A percentile compares a stretch with the other conserved stretches of the same genome.
phyloP scores from a whole-genome alignment of 2,329 filamentous ascomycete species.

The Diaporthe longicolla region DNA sequence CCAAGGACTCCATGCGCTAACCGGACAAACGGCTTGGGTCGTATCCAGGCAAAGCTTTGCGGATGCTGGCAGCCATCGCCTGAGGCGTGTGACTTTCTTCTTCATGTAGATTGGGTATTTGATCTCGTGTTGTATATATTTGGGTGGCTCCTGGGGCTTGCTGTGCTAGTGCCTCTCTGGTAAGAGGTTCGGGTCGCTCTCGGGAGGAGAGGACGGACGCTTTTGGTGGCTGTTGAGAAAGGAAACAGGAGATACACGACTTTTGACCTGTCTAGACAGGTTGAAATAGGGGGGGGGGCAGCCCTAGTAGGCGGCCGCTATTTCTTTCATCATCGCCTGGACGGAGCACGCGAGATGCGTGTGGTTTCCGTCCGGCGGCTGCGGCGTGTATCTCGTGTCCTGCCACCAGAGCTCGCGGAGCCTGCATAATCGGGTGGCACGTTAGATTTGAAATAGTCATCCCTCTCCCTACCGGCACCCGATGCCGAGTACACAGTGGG shows the following conservation, averaged over 20 bases:
- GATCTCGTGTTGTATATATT: conserved; percentile 10
- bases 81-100: neutral
- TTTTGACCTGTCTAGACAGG: conserved; percentile 1
- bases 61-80: conserved; percentile 26
- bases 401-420: conserved; percentile 59
- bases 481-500: conserved; percentile 32
- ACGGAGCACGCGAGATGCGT: conserved; percentile 41
- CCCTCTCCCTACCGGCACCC: conserved; percentile 36
- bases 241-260: conserved; percentile 40
- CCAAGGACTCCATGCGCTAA: conserved; percentile 27
- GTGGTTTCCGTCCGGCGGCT: conserved; percentile 42
- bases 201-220: conserved; percentile 42
- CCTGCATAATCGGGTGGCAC: conserved; percentile 42
- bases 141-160: conserved; percentile 13
- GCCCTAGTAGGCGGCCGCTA: conserved; percentile 30
- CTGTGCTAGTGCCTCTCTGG: conserved; percentile 39
- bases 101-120: conserved; percentile 10
- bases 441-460: conserved; percentile 43
- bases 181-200: conserved; percentile 42
- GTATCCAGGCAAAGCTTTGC: conserved; percentile 26
- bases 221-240: conserved; percentile 39
- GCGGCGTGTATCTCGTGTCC: conserved; percentile 55
- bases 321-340: conserved; percentile 39
- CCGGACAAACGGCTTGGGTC: conserved; percentile 21
- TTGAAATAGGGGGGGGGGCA: neutral